Evolutionary conservation across 768 basidiomycete species (phyloP).

Genomic region (Russula virescens): DNA sequence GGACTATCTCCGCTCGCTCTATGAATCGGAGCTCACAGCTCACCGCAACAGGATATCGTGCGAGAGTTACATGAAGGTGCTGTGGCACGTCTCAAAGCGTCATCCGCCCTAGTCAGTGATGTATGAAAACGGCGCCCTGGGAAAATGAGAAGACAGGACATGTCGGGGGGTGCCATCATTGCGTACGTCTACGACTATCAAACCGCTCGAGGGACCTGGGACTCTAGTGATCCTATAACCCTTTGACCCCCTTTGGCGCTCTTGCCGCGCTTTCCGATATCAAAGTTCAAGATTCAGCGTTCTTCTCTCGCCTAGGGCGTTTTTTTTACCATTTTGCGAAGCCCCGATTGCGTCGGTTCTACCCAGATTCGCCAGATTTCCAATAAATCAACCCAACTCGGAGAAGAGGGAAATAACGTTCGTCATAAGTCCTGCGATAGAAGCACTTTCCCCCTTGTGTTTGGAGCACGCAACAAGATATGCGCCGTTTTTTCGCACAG

Average conservation of each 20-base stretch:
- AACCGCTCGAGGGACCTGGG: background rate
- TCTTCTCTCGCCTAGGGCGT: background rate
- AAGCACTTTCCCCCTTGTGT: background rate
- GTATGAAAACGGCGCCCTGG: constrained; percentile 11
- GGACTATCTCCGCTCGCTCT: background rate
- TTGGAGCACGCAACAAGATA: background rate
- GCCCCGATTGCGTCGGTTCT: constrained; percentile 2
- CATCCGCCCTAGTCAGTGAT: constrained; percentile 10
- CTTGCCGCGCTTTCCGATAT: background rate
- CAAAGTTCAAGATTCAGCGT: constrained; percentile 3
- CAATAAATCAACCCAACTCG: background rate
- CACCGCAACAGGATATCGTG: constrained; percentile 26
- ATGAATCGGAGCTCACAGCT: background rate
- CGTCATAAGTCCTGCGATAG: constrained; percentile 21
- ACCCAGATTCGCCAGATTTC: background rate
- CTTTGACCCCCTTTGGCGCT: constrained; percentile 3
- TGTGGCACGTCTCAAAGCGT: constrained; percentile 25
- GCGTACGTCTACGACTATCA: background rate
- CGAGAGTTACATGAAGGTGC: constrained; percentile 26
- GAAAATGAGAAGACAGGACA: background rate
- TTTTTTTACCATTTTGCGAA: background rate
- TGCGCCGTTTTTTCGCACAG: background rate
- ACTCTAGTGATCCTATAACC: background rate
- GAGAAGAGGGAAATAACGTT: background rate
- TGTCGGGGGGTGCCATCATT: background rate